Evolutionary conservation across 208 protist genomes (phyloP).

Genomic region (Crithidia mellificae): DNA sequence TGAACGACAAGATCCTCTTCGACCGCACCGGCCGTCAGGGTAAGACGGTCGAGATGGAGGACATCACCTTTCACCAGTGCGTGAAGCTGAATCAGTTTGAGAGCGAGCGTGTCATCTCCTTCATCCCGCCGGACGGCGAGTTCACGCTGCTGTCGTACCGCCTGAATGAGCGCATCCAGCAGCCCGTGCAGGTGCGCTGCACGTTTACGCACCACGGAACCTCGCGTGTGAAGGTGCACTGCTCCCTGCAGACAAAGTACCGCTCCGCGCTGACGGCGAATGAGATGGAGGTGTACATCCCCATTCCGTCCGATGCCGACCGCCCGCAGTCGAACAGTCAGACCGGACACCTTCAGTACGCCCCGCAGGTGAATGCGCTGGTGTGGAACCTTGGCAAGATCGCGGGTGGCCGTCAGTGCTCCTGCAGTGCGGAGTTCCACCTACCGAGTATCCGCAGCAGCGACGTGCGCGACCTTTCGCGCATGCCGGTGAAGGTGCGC

Average conservation of each 20-base stretch:
- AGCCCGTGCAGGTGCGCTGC: conserved; percentile 93
- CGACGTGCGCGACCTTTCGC: conserved; percentile 70
- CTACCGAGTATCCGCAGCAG: conserved; percentile 92
- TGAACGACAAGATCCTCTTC: conserved; percentile 97
- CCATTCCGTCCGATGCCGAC: conserved; percentile 97
- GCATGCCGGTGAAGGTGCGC: conserved; percentile 95
- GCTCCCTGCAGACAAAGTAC: conserved; percentile 93
- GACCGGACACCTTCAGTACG: conserved; percentile 93
- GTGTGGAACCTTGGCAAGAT: conserved; percentile 98
- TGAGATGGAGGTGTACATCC: conserved; percentile 97
- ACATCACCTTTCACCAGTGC: conserved; percentile 99
- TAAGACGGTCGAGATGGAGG: conserved; percentile 91
- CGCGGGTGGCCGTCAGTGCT: conserved; percentile 93
- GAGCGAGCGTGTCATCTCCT: conserved; percentile 91
- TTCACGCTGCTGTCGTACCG: conserved; percentile 99
- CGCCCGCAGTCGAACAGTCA: conserved; percentile 93
- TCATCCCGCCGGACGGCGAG: conserved; percentile 97
- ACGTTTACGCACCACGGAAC: conserved; percentile 88
- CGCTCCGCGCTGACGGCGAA: conserved; percentile 93
- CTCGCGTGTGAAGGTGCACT: conserved; percentile 94
- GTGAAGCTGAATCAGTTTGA: conserved; percentile 98
- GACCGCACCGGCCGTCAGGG: conserved; percentile 49
- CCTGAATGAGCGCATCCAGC: conserved; percentile 93
- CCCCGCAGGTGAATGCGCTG: conserved; percentile 96
- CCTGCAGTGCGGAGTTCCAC: conserved; percentile 94